Conservation (phyloP, 78 protist genomes). For the Chrysochromulina tobinii region DNA sequence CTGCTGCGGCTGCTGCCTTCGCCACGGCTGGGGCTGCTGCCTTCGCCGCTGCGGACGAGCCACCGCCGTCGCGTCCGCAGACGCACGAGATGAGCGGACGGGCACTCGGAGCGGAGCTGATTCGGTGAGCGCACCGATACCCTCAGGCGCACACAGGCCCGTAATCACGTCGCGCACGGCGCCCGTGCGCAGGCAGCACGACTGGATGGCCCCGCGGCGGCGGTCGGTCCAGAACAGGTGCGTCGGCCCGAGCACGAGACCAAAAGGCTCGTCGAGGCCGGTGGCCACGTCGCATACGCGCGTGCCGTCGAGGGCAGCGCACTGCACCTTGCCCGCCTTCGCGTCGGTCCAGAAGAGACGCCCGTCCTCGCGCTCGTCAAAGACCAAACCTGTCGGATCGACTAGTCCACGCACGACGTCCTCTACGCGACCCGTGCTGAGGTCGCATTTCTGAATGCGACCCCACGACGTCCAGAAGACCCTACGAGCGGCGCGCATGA, state of each 20-base stretch:
- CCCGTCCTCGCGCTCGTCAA: neutral
- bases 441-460: neutral
- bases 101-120: too few relatives aligned
- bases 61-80: too few relatives aligned
- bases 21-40: too few relatives aligned
- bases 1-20: too few relatives aligned
- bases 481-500: neutral
- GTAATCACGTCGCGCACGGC: neutral
- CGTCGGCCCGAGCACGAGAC: neutral
- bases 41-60: too few relatives aligned
- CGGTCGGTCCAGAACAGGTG: neutral
- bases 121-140: neutral
- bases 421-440: neutral
- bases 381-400: neutral
- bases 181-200: neutral
- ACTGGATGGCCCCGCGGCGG: neutral
- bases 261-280: neutral
- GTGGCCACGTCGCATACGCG: conserved; percentile 5
- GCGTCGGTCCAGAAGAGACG: neutral
- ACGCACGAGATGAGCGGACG: too few relatives aligned
- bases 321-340: neutral
- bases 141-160: neutral
- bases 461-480: neutral
- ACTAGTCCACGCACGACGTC: neutral
- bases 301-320: neutral